phyloP scores from a whole-genome alignment of 176 grass and related monocot species.

The Ensete ventricosum region DNA sequence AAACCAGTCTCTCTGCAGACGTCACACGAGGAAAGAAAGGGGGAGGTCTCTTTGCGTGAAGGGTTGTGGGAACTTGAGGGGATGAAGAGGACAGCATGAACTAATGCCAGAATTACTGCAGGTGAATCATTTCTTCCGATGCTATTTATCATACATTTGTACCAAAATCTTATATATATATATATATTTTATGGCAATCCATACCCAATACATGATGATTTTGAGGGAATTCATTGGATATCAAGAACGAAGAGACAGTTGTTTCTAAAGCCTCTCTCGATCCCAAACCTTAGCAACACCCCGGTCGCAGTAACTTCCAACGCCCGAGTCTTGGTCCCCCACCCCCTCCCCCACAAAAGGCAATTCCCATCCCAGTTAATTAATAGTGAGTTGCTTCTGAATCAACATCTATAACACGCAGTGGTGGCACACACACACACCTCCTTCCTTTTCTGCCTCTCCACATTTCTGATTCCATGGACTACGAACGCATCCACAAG shows the following conservation, averaged over 20 bases:
- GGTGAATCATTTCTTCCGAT: no score
- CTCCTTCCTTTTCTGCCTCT: neutral
- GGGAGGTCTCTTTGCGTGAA: neutral
- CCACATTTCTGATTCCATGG: neutral
- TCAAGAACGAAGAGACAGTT: neutral
- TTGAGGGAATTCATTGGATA: no score
- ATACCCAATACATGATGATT: no score
- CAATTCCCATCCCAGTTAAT: neutral
- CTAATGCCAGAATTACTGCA: no score
- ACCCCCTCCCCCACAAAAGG: neutral
- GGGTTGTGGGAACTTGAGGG: no score
- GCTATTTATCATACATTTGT: no score
- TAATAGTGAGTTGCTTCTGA: neutral
- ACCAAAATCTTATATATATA: no score
- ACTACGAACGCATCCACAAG: slow-evolving; percentile 10
- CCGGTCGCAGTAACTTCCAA: neutral
- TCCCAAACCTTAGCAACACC: neutral
- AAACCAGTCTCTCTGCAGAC: neutral
- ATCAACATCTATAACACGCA: neutral
- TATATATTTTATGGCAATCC: no score
- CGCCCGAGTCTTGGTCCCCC: neutral
- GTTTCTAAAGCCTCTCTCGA: no score
- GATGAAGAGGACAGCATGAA: no score
- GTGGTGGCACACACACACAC: neutral
- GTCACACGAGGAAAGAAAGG: neutral